phyloP scores from a whole-genome alignment of 805 yeast genomes.

The Trichomonascus vanleenenianus region DNA sequence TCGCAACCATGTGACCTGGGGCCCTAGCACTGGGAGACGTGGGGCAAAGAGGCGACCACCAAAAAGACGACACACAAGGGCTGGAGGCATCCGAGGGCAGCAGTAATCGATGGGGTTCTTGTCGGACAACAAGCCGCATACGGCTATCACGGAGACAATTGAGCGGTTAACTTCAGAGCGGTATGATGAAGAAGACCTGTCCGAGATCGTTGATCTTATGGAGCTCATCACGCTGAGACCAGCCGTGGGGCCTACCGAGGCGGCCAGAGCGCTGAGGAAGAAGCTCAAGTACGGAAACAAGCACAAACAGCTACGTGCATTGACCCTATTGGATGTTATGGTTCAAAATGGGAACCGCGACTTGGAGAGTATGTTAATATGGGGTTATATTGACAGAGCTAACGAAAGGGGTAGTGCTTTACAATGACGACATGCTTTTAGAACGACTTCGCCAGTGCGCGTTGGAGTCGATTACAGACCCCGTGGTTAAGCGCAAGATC shows the following conservation, averaged over 20 bases:
- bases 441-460: conserved; percentile 53
- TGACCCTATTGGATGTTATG: conserved; percentile 50
- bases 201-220: conserved; percentile 49
- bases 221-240: conserved; percentile 41
- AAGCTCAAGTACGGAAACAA: conserved; percentile 75
- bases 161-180: conserved; percentile 29
- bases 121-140: conserved; percentile 34
- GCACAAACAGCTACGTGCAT: conserved; percentile 58
- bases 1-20: too few species aligned
- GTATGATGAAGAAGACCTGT: conserved; percentile 32
- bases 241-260: conserved; percentile 53
- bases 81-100: not conserved
- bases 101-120: conserved; percentile 24
- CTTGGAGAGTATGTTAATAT: conserved; percentile 18
- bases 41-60: too few species aligned
- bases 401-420: conserved; percentile 32
- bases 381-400: not conserved
- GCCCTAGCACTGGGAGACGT: too few species aligned
- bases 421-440: conserved; percentile 59
- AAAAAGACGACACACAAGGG: too few species aligned
- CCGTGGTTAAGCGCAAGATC: conserved; percentile 40
- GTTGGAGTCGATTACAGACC: conserved; percentile 34
- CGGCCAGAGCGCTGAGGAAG: conserved; percentile 87
- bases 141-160: conserved; percentile 35
- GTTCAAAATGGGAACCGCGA: conserved; percentile 47